Evolutionary conservation across 2,329 filamentous ascomycete species (phyloP), one percentile per base, ranked within the genome.

Genomic region (Phoma sp.): DNA sequence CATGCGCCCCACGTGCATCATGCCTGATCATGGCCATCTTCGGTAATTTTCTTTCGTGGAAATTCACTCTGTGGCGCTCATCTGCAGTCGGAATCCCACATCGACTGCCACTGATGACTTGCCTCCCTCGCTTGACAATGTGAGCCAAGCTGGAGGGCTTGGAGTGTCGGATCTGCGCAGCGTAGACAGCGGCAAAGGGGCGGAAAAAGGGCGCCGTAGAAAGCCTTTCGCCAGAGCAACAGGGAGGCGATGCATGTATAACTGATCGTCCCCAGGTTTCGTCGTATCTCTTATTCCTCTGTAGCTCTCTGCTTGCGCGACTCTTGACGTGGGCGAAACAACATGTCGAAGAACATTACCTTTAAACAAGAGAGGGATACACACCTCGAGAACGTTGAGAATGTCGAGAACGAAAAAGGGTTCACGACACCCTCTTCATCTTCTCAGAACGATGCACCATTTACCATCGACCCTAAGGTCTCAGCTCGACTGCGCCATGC

Each of bases 351-450:
- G 15, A 53, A 54, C n/a, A 53, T 52, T 11, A 49, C 45, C 15
- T 38, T 56, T 45, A 62, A 65, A n/a, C n/a, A n/a, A 47, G 46
- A 64, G 29, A 48, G 60, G 2, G 38, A 40, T 18, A 25, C 58
- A n/a, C 59, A 63, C 7, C 47, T 66, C 25, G 62, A 67, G 39
- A 53, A 65, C 18, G 48, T 64, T 14, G 61, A 63, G n/a, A 59
- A 63, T 18, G 60, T 65, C 14, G 62, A 64, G 20, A 60, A 62
- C 20, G 63, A 66, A 33, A 63, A 67, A 34, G 62, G 56, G 1
- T 47, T 62, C 21, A 49, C 36, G 4, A 59, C 56, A 5, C 39
- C 53, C 10, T 55, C 59, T 0, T 40, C 47, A 12, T 59, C 56
- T 2, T 55, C 52, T 11, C 46, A 46, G 6, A 61, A 42, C 14